Evolutionary conservation across 148 eudicot species (phyloP), one percentile per base, ranked within the genome.

Genomic region (Simmondsia chinensis): DNA sequence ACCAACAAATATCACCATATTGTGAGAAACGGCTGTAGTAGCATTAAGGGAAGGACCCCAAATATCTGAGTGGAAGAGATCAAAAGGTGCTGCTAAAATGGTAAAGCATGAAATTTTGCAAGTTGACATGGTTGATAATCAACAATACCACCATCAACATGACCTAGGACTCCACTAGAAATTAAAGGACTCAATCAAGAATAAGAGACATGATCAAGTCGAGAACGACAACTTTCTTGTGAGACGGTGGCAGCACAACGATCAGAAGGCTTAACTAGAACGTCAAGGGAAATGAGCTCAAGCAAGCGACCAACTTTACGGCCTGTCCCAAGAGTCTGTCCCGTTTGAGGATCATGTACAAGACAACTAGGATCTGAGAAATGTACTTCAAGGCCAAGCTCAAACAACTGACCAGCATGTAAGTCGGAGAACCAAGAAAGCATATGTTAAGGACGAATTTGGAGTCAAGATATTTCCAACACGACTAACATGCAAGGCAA

Each of bases 261-360:
- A 45, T 5, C 6, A 27, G 16, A 1, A 13, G 33, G 2, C 16
- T 5, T 5, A 25, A 11, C 4, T 13, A 9, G 33, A 27, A 13
- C 21, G 3, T 45, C n/a, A 25, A 26, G 34, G 3, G 3, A 11
- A 11, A 16, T 27, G 17, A 25, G 49, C 49, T 25, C 2, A 25
- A 26, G 1, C 18, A 45, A n/a, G 2, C 49, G 33, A n/a, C 49
- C 49, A 45, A 24, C 16, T 29, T 27, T 45, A 45, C 18, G 20
- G 19, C 49, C 16, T 25, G 3, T 26, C 33, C 49, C 30, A 45
- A 45, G 14, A 5, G 0, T 45, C 19, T 45, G 49, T 26, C 49
- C 17, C 32, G 18, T 25, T 16, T 45, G 30, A 6, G 49, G 33
- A 16, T 45, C 49, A 9, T 32, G 35, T 32, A 32, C 10, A 32